phyloP scores from a whole-genome alignment of 2,329 filamentous ascomycete genomes.

The Neonectria sp. region DNA sequence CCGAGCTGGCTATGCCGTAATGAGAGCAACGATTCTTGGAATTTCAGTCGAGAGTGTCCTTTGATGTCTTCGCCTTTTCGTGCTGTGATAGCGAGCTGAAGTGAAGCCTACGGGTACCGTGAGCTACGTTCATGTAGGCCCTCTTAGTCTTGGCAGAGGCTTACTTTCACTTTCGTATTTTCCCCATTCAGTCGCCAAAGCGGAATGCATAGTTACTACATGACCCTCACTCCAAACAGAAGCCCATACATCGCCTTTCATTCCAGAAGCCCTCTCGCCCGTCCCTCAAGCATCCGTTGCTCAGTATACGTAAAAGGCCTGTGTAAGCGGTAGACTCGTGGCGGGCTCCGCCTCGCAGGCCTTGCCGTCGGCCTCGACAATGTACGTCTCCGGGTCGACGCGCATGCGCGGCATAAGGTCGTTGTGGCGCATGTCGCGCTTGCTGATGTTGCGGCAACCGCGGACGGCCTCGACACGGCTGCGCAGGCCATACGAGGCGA shows the following conservation, averaged over 20 bases:
- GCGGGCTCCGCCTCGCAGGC: slow-evolving; percentile 82
- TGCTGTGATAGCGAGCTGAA: neutral
- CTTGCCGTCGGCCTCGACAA: slow-evolving; percentile 86
- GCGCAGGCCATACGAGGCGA: slow-evolving; percentile 80
- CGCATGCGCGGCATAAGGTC: slow-evolving; percentile 87
- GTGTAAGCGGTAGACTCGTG: slow-evolving; percentile 79
- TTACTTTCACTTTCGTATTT: no score
- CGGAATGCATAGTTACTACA: neutral
- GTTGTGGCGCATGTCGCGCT: slow-evolving; percentile 94
- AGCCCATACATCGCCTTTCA: neutral
- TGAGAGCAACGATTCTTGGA: slow-evolving; percentile 49
- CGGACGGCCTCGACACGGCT: slow-evolving; percentile 87
- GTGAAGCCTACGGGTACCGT: no score
- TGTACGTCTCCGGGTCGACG: slow-evolving; percentile 93
- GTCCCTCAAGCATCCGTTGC: slow-evolving; percentile 1
- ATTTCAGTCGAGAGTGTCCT: neutral
- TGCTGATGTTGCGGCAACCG: slow-evolving; percentile 81
- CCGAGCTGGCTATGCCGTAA: slow-evolving; percentile 47
- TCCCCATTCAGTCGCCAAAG: slow-evolving; percentile 27
- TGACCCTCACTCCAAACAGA: neutral
- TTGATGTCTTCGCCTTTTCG: no score
- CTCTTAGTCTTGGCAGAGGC: no score
- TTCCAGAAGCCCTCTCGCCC: neutral
- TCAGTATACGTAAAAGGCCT: slow-evolving; percentile 84
- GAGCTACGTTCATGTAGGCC: no score